Evolutionary conservation across 148 eudicot genomes (phyloP).

Genomic region (Vaccinium corymbosum): DNA sequence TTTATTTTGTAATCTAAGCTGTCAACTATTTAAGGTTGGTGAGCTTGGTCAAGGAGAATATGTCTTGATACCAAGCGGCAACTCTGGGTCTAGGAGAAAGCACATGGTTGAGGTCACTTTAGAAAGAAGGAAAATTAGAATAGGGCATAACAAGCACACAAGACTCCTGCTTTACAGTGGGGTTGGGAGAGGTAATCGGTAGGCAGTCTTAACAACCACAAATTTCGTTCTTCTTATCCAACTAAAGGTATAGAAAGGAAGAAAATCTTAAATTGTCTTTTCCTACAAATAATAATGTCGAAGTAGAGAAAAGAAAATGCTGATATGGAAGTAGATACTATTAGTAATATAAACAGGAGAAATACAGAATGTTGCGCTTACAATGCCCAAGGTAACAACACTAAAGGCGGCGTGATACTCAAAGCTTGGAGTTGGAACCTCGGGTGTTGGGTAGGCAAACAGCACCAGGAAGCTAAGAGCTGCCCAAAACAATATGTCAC

Average conservation of each 20-base stretch:
- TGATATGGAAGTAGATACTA: not conserved
- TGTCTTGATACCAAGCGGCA: not conserved
- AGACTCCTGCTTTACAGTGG: not conserved
- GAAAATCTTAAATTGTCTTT: not conserved
- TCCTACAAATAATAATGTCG: not conserved
- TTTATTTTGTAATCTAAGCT: not conserved
- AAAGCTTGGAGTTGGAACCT: conserved; percentile 89
- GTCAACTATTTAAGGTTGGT: not conserved
- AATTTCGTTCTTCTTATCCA: not conserved
- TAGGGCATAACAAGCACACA: not conserved
- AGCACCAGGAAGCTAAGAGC: conserved; percentile 78
- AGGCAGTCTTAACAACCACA: not conserved
- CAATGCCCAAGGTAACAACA: conserved; percentile 94
- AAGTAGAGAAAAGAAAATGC: not conserved
- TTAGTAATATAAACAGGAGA: not conserved
- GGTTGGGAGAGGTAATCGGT: not conserved
- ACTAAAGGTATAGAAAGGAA: not conserved
- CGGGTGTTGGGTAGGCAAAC: conserved; percentile 96
- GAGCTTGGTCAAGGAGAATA: not conserved
- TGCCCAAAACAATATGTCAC: conserved; percentile 80
- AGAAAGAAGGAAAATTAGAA: not conserved
- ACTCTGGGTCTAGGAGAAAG: not conserved
- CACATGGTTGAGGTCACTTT: not conserved
- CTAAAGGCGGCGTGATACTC: conserved; percentile 85
- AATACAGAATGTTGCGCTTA: conserved; percentile 34